These are phyloP conservation scores for Trematosphaeria pertusa DNA, from an alignment of 2,329 filamentous ascomycete species.

Conservation along the genomic window DNA sequence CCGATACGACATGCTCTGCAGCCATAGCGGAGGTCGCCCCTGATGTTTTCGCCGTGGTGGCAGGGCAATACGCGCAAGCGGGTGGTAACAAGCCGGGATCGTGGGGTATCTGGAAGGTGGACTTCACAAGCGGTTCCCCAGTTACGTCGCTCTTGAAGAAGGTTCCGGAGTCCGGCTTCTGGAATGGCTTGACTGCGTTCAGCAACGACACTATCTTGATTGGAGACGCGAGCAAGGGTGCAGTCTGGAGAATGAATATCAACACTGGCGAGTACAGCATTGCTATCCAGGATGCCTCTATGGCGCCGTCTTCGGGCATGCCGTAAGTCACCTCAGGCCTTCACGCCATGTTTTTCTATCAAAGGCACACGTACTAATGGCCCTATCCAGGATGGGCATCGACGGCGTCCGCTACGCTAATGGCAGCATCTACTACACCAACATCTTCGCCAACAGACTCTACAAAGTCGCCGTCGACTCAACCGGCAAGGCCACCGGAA, in stretches of 20 bases:
- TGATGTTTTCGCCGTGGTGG: slow-evolving; percentile 28
- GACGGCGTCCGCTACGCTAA: slow-evolving; percentile 26
- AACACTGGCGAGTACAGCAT: slow-evolving; percentile 24
- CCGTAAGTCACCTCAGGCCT: slow-evolving; percentile 6
- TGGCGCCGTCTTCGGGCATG: slow-evolving; percentile 12
- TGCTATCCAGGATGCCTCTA: slow-evolving; percentile 24
- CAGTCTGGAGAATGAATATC: slow-evolving; percentile 22
- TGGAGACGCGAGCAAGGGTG: slow-evolving; percentile 26
- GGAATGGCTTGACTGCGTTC: slow-evolving; percentile 24
- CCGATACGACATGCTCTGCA: slow-evolving; percentile 20
- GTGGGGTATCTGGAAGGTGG: slow-evolving; percentile 28
- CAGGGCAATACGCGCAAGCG: slow-evolving; percentile 17
- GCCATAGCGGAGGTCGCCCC: slow-evolving; percentile 26
- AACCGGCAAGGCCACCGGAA: slow-evolving; percentile 22
- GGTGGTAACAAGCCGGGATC: slow-evolving; percentile 21
- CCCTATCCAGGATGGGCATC: slow-evolving; percentile 20
- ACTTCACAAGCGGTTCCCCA: slow-evolving; percentile 20
- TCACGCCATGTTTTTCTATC: not conserved
- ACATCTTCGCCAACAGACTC: slow-evolving; percentile 28
- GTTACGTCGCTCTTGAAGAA: slow-evolving; percentile 20
- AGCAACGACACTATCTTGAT: slow-evolving; percentile 25
- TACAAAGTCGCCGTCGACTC: slow-evolving; percentile 27
- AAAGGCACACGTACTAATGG: not conserved
- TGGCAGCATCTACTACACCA: slow-evolving; percentile 28
- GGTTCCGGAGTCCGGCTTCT: slow-evolving; percentile 22